phyloP scores from a whole-genome alignment of 805 yeast genomes.

The Lachancea quebecensis region DNA sequence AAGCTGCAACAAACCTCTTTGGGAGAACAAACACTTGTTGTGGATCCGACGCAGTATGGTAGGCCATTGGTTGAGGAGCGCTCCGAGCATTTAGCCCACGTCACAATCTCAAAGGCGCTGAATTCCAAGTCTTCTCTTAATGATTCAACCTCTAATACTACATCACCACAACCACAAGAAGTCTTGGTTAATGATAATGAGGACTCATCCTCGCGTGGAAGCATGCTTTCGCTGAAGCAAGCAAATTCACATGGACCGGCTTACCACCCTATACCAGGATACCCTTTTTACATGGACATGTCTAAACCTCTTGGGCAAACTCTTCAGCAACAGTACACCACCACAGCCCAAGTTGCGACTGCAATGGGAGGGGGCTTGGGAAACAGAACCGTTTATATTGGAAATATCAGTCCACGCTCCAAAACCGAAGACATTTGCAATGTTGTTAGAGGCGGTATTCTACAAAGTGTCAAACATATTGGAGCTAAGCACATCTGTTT shows the following conservation, averaged over 20 bases:
- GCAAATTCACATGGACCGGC: background rate
- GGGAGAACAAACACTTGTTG: constrained; percentile 8
- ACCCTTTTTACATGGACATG: constrained; percentile 17
- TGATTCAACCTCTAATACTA: background rate
- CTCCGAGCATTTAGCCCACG: constrained; percentile 14
- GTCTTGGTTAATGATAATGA: constrained; percentile 14
- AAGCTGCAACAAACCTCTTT: constrained; percentile 12
- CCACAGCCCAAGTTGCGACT: constrained; percentile 26
- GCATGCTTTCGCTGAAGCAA: background rate
- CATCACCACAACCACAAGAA: constrained; percentile 20
- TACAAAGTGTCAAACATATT: constrained; percentile 50
- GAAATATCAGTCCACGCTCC: constrained; percentile 57
- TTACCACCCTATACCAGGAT: constrained; percentile 1
- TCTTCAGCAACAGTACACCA: constrained; percentile 23
- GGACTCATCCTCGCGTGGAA: constrained; percentile 1
- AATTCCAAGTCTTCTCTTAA: constrained; percentile 3
- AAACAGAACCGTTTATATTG: constrained; percentile 65
- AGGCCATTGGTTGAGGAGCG: constrained; percentile 14
- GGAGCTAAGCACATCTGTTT: constrained; percentile 56
- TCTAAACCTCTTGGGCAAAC: constrained; percentile 26
- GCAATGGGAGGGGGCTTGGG: constrained; percentile 34
- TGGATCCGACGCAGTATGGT: constrained; percentile 12
- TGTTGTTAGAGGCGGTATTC: constrained; percentile 68
- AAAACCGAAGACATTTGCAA: constrained; percentile 70
- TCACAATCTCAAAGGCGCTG: constrained; percentile 15